These are phyloP conservation scores for Rhodotorula sp. DNA, from an alignment of 1,284 basidiomycete genomes.

Conservation along the genomic window DNA sequence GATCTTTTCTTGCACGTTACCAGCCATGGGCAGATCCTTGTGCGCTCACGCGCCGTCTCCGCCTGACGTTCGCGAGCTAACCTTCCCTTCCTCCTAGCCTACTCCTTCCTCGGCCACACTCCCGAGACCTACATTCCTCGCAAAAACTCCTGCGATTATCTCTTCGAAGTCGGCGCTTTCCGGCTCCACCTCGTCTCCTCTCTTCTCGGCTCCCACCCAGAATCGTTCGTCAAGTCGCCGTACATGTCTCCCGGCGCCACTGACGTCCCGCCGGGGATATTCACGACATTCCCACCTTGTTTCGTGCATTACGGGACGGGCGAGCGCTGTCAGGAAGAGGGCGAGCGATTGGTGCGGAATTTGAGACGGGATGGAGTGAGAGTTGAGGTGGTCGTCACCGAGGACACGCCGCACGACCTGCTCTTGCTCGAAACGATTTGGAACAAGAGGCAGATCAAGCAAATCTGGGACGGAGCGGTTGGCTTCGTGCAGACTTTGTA, in stretches of 20 bases:
- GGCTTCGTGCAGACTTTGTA: neutral
- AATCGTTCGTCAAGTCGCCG: constrained; percentile 22
- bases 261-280: neutral
- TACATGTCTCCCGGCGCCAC: constrained; percentile 32
- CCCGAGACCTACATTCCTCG: constrained; percentile 14
- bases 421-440: constrained; percentile 28
- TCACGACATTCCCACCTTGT: constrained; percentile 10
- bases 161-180: constrained; percentile 19
- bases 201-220: constrained; percentile 21
- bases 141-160: constrained; percentile 24
- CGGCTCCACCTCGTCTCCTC: constrained; percentile 29
- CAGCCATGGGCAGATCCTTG: constrained; percentile 34
- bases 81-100: neutral
- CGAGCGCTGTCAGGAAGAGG: constrained; percentile 33
- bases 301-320: constrained; percentile 35
- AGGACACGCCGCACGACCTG: constrained; percentile 34
- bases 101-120: constrained; percentile 23
- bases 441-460: constrained; percentile 17
- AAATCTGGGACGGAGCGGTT: constrained; percentile 22
- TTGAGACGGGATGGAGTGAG: constrained; percentile 15
- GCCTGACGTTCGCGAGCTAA: neutral
- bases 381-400: constrained; percentile 17
- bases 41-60: neutral
- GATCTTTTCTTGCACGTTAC: too few relatives aligned
- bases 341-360: constrained; percentile 15